Evolutionary conservation across 768 basidiomycete genomes (phyloP).

Genomic region (Podaxis rugospora): DNA sequence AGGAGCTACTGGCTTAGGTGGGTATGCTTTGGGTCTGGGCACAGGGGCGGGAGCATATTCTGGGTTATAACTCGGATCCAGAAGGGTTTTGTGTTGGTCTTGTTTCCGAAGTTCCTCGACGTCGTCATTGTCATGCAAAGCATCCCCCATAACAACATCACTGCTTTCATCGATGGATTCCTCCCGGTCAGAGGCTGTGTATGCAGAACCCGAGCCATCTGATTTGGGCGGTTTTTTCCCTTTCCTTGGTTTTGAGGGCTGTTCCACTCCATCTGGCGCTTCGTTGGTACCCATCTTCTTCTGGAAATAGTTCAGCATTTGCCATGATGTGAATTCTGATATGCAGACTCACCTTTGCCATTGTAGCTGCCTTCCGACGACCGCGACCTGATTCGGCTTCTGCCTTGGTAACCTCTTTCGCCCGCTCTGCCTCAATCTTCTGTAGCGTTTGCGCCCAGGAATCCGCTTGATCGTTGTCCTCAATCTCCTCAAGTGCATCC

Average conservation of each 20-base stretch:
- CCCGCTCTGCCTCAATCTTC: conserved; percentile 40
- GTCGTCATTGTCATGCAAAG: conserved; percentile 13
- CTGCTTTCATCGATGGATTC: conserved; percentile 17
- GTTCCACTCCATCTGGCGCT: conserved; percentile 3
- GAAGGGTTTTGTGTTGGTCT: conserved; percentile 12
- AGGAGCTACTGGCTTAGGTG: conserved; percentile 14
- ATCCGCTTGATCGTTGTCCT: conserved; percentile 59
- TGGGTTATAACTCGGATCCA: neutral
- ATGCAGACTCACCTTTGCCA: conserved; percentile 33
- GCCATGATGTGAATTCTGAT: neutral
- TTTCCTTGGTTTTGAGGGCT: conserved; percentile 13
- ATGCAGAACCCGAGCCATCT: conserved; percentile 28
- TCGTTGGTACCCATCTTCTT: conserved; percentile 19
- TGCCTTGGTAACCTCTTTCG: conserved; percentile 38
- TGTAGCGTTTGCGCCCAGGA: conserved; percentile 80
- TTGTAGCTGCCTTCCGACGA: conserved; percentile 69
- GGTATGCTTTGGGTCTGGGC: conserved; percentile 12
- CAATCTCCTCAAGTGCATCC: conserved; percentile 63
- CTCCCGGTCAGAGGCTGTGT: conserved; percentile 26
- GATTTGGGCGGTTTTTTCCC: conserved; percentile 18
- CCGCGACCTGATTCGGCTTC: conserved; percentile 66
- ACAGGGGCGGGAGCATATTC: neutral
- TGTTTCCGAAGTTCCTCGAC: conserved; percentile 11
- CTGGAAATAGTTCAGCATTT: conserved; percentile 19
- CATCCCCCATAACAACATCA: conserved; percentile 16